Evolutionary conservation across 495 filamentous ascomycete species (phyloP).

Genomic region (Entonaema liquescens): DNA sequence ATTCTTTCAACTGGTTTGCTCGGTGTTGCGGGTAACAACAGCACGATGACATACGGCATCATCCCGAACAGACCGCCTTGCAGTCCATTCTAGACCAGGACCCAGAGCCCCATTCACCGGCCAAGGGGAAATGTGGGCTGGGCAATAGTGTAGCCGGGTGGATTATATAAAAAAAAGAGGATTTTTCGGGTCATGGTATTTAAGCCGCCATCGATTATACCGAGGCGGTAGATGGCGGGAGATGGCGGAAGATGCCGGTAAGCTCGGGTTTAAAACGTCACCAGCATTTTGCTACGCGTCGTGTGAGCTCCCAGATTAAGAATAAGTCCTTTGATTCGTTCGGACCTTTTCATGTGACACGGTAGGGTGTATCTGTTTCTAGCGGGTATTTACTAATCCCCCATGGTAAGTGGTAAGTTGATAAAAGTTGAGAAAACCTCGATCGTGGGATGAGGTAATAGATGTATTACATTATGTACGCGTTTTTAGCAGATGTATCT

Average conservation of each 20-base stretch:
- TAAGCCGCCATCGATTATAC: slow-evolving; percentile 38
- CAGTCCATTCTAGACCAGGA: slow-evolving; percentile 27
- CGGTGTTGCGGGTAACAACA: slow-evolving; percentile 39
- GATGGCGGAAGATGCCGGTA: slow-evolving; percentile 37
- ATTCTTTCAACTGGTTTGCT: slow-evolving; percentile 22
- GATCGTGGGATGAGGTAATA: not conserved
- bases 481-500: not conserved
- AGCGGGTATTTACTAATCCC: not conserved
- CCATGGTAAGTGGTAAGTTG: not conserved
- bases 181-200: slow-evolving; percentile 44
- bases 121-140: slow-evolving; percentile 41
- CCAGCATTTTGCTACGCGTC: slow-evolving; percentile 17
- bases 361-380: not conserved
- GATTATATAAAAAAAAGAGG: slow-evolving; percentile 34
- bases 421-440: not conserved
- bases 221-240: slow-evolving; percentile 40
- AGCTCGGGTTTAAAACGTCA: slow-evolving; percentile 38
- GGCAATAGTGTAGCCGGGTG: slow-evolving; percentile 7
- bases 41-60: slow-evolving; percentile 41
- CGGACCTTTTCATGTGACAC: slow-evolving; percentile 26
- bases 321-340: slow-evolving; percentile 11
- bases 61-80: slow-evolving; percentile 18
- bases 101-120: slow-evolving; percentile 27
- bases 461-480: not conserved
- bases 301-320: slow-evolving; percentile 13